Percentiles rank a stretch among this genome's conserved stretches.
Evolutionary conservation across 2,329 filamentous ascomycete species (phyloP).

Genomic region (Basipetospora chlamydospora): DNA sequence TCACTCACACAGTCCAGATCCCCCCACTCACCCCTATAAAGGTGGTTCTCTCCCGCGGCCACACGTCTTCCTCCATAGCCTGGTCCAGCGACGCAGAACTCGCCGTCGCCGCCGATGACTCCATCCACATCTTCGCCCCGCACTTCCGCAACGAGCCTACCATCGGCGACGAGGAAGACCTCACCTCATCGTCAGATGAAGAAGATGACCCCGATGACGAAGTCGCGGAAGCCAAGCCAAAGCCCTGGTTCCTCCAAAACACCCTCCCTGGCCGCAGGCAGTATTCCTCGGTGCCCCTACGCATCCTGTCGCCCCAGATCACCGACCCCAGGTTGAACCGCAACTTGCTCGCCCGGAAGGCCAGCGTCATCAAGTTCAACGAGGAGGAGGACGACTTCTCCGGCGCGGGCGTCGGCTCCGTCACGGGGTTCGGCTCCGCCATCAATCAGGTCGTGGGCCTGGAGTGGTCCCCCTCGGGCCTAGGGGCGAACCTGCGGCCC

Average conservation of each 20-base stretch:
- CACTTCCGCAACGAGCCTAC: constrained; percentile 13
- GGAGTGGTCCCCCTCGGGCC: constrained; percentile 42
- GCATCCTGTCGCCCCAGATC: constrained; percentile 8
- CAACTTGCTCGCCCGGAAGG: constrained; percentile 8
- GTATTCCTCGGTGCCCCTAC: constrained; percentile 8
- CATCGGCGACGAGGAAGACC: constrained; percentile 2
- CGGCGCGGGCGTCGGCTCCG: constrained; percentile 29
- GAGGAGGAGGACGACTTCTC: constrained; percentile 15
- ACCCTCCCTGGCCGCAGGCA: constrained; percentile 4
- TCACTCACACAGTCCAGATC: constrained; percentile 18
- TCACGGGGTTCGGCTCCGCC: constrained; percentile 33
- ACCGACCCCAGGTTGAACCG: constrained; percentile 5
- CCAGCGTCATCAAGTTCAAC: constrained; percentile 8
- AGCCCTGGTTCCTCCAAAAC: constrained; percentile 3
- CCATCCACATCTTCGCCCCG: constrained; percentile 35
- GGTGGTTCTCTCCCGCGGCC: constrained; percentile 26
- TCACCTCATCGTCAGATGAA: neutral
- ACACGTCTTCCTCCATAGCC: constrained; percentile 26
- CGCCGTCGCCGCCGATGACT: constrained; percentile 41
- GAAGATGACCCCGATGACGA: neutral
- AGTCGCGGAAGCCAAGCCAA: neutral
- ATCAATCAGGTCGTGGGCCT: constrained; percentile 40
- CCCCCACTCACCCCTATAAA: constrained; percentile 32
- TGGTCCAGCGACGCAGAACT: constrained; percentile 46
- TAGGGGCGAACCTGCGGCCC: constrained; percentile 39